Evolutionary conservation across 768 basidiomycete species (phyloP).

Genomic region (Artomyces pyxidatus): DNA sequence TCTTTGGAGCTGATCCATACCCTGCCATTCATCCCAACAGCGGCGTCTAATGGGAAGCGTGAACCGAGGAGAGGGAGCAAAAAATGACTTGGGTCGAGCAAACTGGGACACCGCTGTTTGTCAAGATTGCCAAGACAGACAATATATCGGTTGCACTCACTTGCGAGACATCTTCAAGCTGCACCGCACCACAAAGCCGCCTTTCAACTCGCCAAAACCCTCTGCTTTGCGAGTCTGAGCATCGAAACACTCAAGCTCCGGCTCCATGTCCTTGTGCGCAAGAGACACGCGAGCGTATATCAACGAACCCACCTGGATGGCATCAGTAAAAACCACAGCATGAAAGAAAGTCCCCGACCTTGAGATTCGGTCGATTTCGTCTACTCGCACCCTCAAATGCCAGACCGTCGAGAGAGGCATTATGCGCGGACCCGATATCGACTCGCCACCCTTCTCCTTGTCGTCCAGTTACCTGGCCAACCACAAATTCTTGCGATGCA

Average conservation of each 20-base stretch:
- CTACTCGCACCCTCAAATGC: constrained; percentile 97
- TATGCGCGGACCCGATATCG: constrained; percentile 86
- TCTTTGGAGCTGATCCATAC: constrained; percentile 84
- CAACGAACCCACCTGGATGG: constrained; percentile 79
- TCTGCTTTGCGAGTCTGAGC: constrained; percentile 87
- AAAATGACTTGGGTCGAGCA: constrained; percentile 77
- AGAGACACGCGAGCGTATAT: constrained; percentile 90
- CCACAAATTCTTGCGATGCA: constrained; percentile 80
- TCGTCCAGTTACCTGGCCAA: constrained; percentile 74
- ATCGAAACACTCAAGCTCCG: constrained; percentile 94
- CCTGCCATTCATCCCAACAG: constrained; percentile 86
- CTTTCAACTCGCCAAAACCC: constrained; percentile 90
- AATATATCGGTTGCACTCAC: constrained; percentile 40
- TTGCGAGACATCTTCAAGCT: constrained; percentile 80
- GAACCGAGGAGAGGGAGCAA: constrained; percentile 74
- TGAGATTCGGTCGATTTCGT: constrained; percentile 88
- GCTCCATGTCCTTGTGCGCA: constrained; percentile 97
- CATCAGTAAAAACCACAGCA: too few species aligned
- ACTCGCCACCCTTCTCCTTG: constrained; percentile 89
- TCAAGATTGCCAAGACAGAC: not conserved
- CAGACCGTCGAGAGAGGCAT: constrained; percentile 77
- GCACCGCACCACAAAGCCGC: constrained; percentile 75
- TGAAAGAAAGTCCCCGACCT: too few species aligned
- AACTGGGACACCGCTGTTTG: constrained; percentile 31
- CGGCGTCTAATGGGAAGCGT: constrained; percentile 79